Evolutionary conservation across 345 rosid genomes (phyloP), one percentile per base, ranked within the genome.

Genomic region (Cardamine chenopodiifolia): DNA sequence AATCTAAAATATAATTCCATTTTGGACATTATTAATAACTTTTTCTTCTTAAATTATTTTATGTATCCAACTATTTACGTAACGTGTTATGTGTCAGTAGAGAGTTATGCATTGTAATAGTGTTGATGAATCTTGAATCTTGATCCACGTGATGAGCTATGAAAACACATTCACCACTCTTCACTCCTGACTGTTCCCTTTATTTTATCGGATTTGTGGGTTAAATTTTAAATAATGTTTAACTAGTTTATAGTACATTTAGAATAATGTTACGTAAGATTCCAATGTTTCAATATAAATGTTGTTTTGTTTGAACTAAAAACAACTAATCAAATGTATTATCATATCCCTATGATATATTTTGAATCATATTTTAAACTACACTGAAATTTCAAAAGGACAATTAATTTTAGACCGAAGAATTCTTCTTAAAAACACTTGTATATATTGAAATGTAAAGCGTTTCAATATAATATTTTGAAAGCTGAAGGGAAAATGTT

Each of bases 101-200:
- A 67, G 39, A 67, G 47, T 68, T 29, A 62, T 55, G 66, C 1
- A 32, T 5, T 25, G 14, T 70, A 54, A 18, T 17, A 35, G 0
- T 34, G 3, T 0, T 34, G 54, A 47, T 35, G 22, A 48, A 23
- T 23, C 25, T 23, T 64, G 67, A 64, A 44, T 44, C 71, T 62
- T 23, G 66, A 70, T 56, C 44, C 45, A 32, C 48, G 76, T 6
- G 72, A 40, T 68, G 64, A 40, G 67, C 62, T 14, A 37, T 66
- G 10, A 39, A 48, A 62, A 11, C 64, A 68, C 14, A 40, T 75
- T 75, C 63, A 29, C 44, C 61, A 26, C 61, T 47, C 22, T 14
- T 57, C 7, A 66, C 54, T 58, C 78, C 48, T 15, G 72, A 56
- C 13, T 45, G 52, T 58, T 71, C 52, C 61, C 47, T n/a, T 10